Percentiles rank a stretch among this genome's conserved stretches.
Evolutionary conservation across 2,329 filamentous ascomycete species (phyloP).

Genomic region (Alternaria infectoria): DNA sequence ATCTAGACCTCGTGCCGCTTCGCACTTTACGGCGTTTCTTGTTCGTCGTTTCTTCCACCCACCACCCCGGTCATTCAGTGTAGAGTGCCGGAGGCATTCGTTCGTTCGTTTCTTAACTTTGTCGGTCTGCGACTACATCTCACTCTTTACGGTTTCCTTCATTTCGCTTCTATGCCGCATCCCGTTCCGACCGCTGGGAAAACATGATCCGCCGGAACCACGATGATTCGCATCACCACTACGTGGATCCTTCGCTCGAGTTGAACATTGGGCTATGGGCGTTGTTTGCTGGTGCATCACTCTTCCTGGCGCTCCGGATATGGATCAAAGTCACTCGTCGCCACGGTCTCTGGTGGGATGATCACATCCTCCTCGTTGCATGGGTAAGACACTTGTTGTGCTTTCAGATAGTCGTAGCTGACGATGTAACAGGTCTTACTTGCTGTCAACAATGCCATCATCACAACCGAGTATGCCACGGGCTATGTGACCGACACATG

Average conservation of each 20-base stretch:
- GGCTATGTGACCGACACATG: constrained; percentile 57
- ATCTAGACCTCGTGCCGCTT: constrained; percentile 15
- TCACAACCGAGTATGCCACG: constrained; percentile 56
- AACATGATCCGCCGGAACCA: constrained; percentile 35
- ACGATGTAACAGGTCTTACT: constrained; percentile 47
- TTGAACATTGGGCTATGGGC: constrained; percentile 49
- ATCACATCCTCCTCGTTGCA: constrained; percentile 46
- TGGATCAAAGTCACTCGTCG: constrained; percentile 48
- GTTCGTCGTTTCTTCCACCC: constrained; percentile 9
- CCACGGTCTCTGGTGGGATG: constrained; percentile 51
- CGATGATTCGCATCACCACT: constrained; percentile 24
- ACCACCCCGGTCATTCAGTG: constrained; percentile 2
- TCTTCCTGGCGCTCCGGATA: constrained; percentile 44
- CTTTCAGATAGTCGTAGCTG: constrained; percentile 1
- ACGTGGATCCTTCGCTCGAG: constrained; percentile 45
- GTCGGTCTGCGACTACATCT: constrained; percentile 1
- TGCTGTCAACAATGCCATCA: constrained; percentile 55
- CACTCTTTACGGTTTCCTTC: constrained; percentile 7
- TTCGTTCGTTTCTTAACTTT: constrained; percentile 9
- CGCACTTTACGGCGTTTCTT: constrained; percentile 12
- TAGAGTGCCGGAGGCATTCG: constrained; percentile 7
- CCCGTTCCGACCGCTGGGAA: constrained; percentile 20
- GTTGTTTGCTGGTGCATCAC: constrained; percentile 47
- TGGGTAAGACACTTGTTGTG: constrained; percentile 38
- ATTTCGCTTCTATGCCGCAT: constrained; percentile 15